phyloP scores from a whole-genome alignment of 2,329 filamentous ascomycete genomes.

The Zalaria sp. region DNA sequence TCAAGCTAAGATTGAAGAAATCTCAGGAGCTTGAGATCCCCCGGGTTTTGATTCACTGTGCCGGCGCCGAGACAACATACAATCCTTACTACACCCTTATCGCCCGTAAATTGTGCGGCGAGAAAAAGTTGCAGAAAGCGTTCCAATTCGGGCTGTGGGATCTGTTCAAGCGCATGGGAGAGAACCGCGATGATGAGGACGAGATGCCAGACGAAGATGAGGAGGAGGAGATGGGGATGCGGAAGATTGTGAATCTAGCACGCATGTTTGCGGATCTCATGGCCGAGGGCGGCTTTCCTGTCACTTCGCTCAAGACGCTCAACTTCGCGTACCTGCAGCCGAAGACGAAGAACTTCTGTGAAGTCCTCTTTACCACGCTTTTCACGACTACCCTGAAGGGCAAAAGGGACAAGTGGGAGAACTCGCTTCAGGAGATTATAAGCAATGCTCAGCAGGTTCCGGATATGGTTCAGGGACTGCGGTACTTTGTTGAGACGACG shows the following conservation, averaged over 20 bases:
- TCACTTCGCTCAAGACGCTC: slow-evolving; percentile 51
- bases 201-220: slow-evolving; percentile 39
- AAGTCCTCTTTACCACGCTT: slow-evolving; percentile 63
- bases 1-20: slow-evolving; percentile 73
- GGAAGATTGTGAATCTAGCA: slow-evolving; percentile 52
- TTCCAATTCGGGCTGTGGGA: slow-evolving; percentile 84
- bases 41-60: slow-evolving; percentile 75
- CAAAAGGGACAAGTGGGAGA: slow-evolving; percentile 37
- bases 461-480: slow-evolving; percentile 57
- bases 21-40: slow-evolving; percentile 78
- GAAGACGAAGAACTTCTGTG: slow-evolving; percentile 65
- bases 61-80: slow-evolving; percentile 67
- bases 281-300: slow-evolving; percentile 41
- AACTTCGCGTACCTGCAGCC: slow-evolving; percentile 66
- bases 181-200: slow-evolving; percentile 49
- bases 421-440: slow-evolving; percentile 52
- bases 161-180: slow-evolving; percentile 73
- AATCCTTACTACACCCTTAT: slow-evolving; percentile 91
- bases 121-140: slow-evolving; percentile 56
- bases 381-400: slow-evolving; percentile 30
- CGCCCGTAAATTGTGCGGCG: slow-evolving; percentile 57
- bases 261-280: slow-evolving; percentile 52
- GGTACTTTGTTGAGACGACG: slow-evolving; percentile 66
- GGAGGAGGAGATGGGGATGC: slow-evolving; percentile 33
- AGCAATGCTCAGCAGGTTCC: slow-evolving; percentile 47